phyloP scores from a whole-genome alignment of 352 stramenopile species.

The Sclerospora graminicola region DNA sequence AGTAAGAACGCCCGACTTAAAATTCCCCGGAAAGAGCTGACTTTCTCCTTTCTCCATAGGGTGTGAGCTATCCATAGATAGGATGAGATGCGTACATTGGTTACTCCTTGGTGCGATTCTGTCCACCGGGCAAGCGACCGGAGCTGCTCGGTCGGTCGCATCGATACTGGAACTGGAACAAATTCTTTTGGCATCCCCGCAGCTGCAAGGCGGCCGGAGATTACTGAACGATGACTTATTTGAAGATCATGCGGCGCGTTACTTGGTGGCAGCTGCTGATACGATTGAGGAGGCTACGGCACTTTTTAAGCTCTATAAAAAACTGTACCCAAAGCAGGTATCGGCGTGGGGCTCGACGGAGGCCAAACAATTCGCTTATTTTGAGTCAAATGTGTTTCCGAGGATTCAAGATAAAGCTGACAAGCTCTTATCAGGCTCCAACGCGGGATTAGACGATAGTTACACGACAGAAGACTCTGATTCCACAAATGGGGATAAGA shows the following conservation, averaged over 20 bases:
- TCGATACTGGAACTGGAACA: slow-evolving; percentile 18
- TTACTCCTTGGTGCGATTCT: slow-evolving; percentile 18
- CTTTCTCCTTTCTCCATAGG: slow-evolving; percentile 3
- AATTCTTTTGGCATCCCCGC: slow-evolving; percentile 12
- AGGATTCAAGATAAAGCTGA: slow-evolving; percentile 36
- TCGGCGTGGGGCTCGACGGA: slow-evolving; percentile 32
- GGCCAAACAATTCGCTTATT: slow-evolving; percentile 38
- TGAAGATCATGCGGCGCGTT: slow-evolving; percentile 32
- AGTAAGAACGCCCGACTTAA: slow-evolving; percentile 1
- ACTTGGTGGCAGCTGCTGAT: slow-evolving; percentile 22
- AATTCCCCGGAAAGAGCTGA: background rate
- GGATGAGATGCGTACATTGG: slow-evolving; percentile 23
- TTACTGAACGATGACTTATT: slow-evolving; percentile 24
- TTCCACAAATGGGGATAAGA: background rate
- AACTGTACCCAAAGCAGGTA: slow-evolving; percentile 31
- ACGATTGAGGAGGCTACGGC: slow-evolving; percentile 30
- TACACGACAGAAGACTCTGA: slow-evolving; percentile 2
- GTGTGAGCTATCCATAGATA: slow-evolving; percentile 3
- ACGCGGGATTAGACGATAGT: slow-evolving; percentile 8
- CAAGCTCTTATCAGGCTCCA: slow-evolving; percentile 6
- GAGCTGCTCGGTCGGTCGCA: background rate
- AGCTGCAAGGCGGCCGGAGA: slow-evolving; percentile 11
- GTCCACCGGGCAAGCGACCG: slow-evolving; percentile 6
- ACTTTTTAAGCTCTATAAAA: slow-evolving; percentile 63
- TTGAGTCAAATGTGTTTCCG: slow-evolving; percentile 55